A percentile compares a stretch with the other conserved stretches of the same genome.
These are phyloP conservation scores for Leucaena leucocephala DNA, from an alignment of 306 rosid genomes.

Conservation along the genomic window DNA sequence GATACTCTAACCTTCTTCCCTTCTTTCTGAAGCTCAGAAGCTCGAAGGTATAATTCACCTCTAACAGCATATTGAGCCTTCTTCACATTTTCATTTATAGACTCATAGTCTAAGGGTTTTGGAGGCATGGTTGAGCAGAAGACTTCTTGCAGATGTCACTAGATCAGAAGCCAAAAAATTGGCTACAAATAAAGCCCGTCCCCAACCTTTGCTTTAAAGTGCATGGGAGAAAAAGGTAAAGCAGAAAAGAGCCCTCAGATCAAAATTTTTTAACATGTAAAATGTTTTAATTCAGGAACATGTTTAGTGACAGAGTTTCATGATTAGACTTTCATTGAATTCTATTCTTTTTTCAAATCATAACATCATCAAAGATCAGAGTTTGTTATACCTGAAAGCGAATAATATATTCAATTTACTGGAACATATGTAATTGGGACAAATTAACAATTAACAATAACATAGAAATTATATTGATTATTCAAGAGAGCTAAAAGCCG, in stretches of 20 bases:
- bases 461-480: neutral
- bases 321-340: neutral
- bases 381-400: neutral
- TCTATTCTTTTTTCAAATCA: neutral
- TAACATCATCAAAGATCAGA: slow-evolving; percentile 21
- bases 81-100: slow-evolving; percentile 91
- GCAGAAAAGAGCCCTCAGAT: neutral
- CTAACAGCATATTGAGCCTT: slow-evolving; percentile 92
- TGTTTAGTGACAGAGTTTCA: slow-evolving; percentile 1
- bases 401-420: slow-evolving; percentile 19
- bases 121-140: slow-evolving; percentile 70
- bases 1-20: slow-evolving; percentile 76
- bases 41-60: slow-evolving; percentile 95
- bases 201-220: slow-evolving; percentile 42
- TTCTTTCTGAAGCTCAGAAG: slow-evolving; percentile 96
- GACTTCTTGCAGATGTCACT: slow-evolving; percentile 41
- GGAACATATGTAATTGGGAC: neutral
- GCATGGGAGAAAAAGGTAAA: neutral
- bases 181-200: slow-evolving; percentile 35
- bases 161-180: slow-evolving; percentile 16
- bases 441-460: slow-evolving; percentile 27
- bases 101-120: slow-evolving; percentile 74
- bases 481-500: neutral
- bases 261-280: neutral
- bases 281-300: slow-evolving; percentile 13